These are phyloP conservation scores for Ascodesmis nigricans DNA, from an alignment of 495 filamentous ascomycete genomes.

Conservation along the genomic window DNA sequence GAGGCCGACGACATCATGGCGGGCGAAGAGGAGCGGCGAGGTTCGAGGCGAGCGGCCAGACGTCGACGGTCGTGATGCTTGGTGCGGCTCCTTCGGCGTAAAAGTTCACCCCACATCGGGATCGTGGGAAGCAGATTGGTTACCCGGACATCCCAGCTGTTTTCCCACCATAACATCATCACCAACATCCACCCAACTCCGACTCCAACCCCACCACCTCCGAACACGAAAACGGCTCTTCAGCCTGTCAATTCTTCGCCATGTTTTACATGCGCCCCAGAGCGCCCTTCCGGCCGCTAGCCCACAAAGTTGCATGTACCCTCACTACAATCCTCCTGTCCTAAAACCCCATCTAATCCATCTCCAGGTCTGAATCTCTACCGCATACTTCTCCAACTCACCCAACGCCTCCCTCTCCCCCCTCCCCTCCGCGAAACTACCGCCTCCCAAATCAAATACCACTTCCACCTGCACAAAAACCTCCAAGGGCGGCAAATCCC, in stretches of 20 bases:
- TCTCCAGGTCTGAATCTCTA: constrained; percentile 17
- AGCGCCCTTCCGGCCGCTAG: constrained; percentile 8
- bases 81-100: not conserved
- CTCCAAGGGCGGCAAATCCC: constrained; percentile 4
- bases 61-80: too few relatives aligned
- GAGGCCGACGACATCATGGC: constrained; percentile 11
- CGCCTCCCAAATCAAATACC: too few relatives aligned
- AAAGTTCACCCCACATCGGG: not conserved
- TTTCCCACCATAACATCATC: not conserved
- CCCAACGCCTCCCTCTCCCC: constrained; percentile 12
- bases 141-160: not conserved
- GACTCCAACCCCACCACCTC: not conserved
- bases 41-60: too few relatives aligned
- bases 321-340: not conserved
- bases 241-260: too few relatives aligned
- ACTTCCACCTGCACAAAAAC: not conserved
- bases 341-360: not conserved
- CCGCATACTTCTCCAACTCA: constrained; percentile 15
- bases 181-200: too few relatives aligned
- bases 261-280: too few relatives aligned
- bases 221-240: too few relatives aligned
- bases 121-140: not conserved
- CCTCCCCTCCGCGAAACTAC: constrained; percentile 8
- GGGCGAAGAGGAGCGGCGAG: too few relatives aligned
- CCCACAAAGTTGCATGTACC: constrained; percentile 17